These are phyloP conservation scores for Cubamyces sp. DNA, from an alignment of 768 basidiomycete genomes.

Conservation along the genomic window DNA sequence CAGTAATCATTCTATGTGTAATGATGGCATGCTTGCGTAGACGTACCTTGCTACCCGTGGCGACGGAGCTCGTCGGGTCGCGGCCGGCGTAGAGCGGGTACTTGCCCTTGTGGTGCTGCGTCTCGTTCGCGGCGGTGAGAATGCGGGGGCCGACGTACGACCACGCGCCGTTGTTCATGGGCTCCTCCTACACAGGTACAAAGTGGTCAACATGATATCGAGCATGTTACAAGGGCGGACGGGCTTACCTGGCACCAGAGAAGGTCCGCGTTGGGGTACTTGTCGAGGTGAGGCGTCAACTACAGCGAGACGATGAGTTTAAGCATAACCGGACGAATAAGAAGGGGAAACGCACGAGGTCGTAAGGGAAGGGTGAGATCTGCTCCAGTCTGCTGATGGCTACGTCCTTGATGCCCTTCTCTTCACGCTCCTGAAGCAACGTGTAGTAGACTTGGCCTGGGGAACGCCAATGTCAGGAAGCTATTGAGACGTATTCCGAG, in stretches of 20 bases:
- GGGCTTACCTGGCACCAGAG: slow-evolving; percentile 83
- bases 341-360: slow-evolving; percentile 59
- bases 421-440: slow-evolving; percentile 87
- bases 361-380: slow-evolving; percentile 96
- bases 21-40: background rate
- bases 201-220: background rate
- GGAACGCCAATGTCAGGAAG: slow-evolving; percentile 6
- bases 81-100: slow-evolving; percentile 94
- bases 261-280: slow-evolving; percentile 92
- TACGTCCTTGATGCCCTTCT: slow-evolving; percentile 87
- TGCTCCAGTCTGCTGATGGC: slow-evolving; percentile 96
- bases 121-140: slow-evolving; percentile 87
- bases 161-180: slow-evolving; percentile 97
- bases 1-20: slow-evolving; percentile 23
- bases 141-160: slow-evolving; percentile 93
- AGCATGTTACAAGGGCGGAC: background rate
- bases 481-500: no score
- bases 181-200: slow-evolving; percentile 68
- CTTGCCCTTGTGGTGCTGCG: slow-evolving; percentile 87
- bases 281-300: slow-evolving; percentile 93
- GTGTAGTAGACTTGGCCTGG: slow-evolving; percentile 93
- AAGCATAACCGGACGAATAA: slow-evolving; percentile 1
- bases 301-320: slow-evolving; percentile 35
- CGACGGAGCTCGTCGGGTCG: slow-evolving; percentile 88
- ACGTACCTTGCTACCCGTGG: slow-evolving; percentile 86